Evolutionary conservation across 108 stramenopile genomes (phyloP).

Genomic region (Cyclostephanos tholiformis): DNA sequence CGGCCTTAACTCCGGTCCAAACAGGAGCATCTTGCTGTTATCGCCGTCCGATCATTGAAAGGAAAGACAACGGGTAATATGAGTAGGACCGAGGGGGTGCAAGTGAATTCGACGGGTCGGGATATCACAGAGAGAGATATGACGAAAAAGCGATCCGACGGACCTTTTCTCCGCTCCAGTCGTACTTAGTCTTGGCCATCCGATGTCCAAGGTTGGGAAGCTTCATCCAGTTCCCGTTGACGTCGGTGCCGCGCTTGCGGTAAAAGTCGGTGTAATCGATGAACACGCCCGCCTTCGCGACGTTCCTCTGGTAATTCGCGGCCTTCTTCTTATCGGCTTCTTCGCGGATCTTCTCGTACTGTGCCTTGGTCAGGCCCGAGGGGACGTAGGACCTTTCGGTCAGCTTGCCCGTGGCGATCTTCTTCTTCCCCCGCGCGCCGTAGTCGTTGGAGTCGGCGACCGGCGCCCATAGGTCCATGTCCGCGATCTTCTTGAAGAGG

Average conservation of each 20-base stretch:
- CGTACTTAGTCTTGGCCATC: slow-evolving; percentile 88
- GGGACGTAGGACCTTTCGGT: slow-evolving; percentile 79
- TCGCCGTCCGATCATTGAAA: no score
- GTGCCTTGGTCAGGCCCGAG: slow-evolving; percentile 62
- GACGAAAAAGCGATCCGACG: no score
- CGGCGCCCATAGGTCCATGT: slow-evolving; percentile 77
- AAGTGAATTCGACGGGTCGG: no score
- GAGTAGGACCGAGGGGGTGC: no score
- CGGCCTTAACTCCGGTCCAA: no score
- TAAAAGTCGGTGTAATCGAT: slow-evolving; percentile 81
- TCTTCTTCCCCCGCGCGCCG: slow-evolving; percentile 78
- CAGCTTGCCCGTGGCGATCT: slow-evolving; percentile 58
- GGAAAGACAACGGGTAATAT: no score
- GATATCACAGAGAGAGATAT: no score
- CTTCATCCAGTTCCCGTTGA: slow-evolving; percentile 62
- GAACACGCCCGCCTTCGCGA: slow-evolving; percentile 84
- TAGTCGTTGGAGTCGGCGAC: slow-evolving; percentile 70
- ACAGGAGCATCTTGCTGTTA: no score
- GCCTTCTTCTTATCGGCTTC: slow-evolving; percentile 66
- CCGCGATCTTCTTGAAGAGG: slow-evolving; percentile 58
- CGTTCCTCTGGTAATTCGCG: slow-evolving; percentile 77
- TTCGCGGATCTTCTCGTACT: slow-evolving; percentile 75
- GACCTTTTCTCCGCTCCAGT: slow-evolving; percentile 56
- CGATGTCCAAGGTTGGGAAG: slow-evolving; percentile 70
- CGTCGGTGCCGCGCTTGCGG: slow-evolving; percentile 74